Base-by-base conservation (phyloP, 805 yeast species). In the Clavispora fructus region DNA sequence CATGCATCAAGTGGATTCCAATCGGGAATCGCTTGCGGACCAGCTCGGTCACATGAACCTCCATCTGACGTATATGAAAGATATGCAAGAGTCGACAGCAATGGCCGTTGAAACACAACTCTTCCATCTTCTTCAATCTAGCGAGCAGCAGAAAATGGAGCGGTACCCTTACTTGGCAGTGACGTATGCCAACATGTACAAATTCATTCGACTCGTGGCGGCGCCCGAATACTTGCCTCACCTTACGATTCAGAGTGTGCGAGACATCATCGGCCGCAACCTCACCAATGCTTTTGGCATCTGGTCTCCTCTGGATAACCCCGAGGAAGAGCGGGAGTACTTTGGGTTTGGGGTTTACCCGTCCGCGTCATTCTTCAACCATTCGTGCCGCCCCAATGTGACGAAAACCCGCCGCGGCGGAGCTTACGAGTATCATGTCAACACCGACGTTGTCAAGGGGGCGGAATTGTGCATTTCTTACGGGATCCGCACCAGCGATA, bases 261-360 rank as follows among this genome's bases (percentile, higher is more conserved):
- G 86, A 40, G 62, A 64, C 13, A 71, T 79, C 2, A 64, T 79
- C 41, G 88, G 87, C 2, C 65, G 74, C 35, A 84, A 82, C 52
- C 75, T 80, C 42, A 83, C 85, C 13, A 83, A 83, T 56, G 83
- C 87, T 0, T 83, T 83, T 61, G 88, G 88, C 1, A 79, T 82
- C 19, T 81, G 87, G 85, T 79, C 82, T 41, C 60, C 59, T 9
- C 47, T 52, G 10, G 47, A 64, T 2, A 62, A 53, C 7, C 63
- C 59, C 4, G 67, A 67, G 1, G 85, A 78, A 48, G 74, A 73
- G 33, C 59, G 61, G 29, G 84, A 79, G 47, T 80, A 75, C 52
- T 68, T 81, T 42, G 89, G 89, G 0, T 79, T 79, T 51, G 73
- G 78, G 33, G 71, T 83, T 3, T 78, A 71, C 47, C 85, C 87